Base-by-base conservation (phyloP, 768 basidiomycete genomes). In the Rubroboletus pulcherrimus region DNA sequence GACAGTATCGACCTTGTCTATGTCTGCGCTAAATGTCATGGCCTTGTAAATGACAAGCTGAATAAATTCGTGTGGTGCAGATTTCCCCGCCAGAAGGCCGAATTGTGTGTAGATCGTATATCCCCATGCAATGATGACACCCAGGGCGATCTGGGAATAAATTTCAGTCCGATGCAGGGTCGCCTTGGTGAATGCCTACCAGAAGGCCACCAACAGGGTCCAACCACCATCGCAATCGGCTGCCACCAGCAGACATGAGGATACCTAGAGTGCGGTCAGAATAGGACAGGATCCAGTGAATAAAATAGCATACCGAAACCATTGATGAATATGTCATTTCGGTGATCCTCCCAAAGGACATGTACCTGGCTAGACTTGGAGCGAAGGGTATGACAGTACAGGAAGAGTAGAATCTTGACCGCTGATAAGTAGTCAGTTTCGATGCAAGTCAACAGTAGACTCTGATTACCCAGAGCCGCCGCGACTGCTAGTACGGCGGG, bases 301-400 rank as follows among this genome's bases (percentile, higher is more conserved):
- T 24, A 43, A 44, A 30, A 15, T 30, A 4, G 53, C 78, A 34
- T 57, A 87, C 87, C 87, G 57, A 90, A 88, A 26, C 80, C 75
- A 64, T 93, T 93, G 67, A 93, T 85, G 67, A 84, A 90, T n/a
- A 93, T 68, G 65, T 96, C 96, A 64, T 94, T 98, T 61, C 95
- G 79, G 61, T 98, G 95, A 67, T 98, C 96, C 71, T 97, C 91
- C 93, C 93, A 98, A 30, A 97, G 80, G n/a, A 97, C 84, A 44
- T 83, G 82, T 3, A 99, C 96, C 72, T 99, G 97, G 63, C 91
- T 94, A 7, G 90, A 93, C 59, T 82, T 83, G 33, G 79, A 80
- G 30, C 91, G 84, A 43, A 96, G 78, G 4, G 90, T 79, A 64
- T 76, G 83, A 70, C 94, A 94, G 73, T 93, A 97, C 5, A 93